phyloP scores from a whole-genome alignment of 345 rosid species.

The Lepidium didymum region DNA sequence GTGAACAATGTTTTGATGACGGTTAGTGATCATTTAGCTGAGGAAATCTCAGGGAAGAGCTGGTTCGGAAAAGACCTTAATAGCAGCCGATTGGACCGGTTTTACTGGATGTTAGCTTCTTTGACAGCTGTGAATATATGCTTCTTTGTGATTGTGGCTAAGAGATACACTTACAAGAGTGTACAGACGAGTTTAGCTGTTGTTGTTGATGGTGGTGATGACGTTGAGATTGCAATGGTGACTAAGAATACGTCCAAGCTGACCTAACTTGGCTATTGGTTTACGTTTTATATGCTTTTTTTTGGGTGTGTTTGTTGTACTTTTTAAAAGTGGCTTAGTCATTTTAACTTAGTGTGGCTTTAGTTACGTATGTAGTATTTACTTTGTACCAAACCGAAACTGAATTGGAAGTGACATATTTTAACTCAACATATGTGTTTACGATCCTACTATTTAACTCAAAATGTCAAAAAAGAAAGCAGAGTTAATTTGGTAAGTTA shows the following conservation, averaged over 20 bases:
- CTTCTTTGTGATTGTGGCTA: constrained; percentile 50
- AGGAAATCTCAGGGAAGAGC: constrained; percentile 35
- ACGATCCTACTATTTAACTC: too few species aligned
- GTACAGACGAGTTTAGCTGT: constrained; percentile 59
- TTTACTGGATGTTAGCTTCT: constrained; percentile 66
- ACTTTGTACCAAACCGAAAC: background rate
- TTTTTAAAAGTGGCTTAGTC: background rate
- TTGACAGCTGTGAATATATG: constrained; percentile 41
- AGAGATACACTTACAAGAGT: constrained; percentile 62
- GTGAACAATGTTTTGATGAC: constrained; percentile 68
- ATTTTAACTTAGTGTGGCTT: background rate
- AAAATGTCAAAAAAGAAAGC: too few species aligned
- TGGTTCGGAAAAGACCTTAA: constrained; percentile 85
- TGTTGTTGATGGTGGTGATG: constrained; percentile 48
- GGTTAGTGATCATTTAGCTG: constrained; percentile 39
- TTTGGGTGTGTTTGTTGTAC: background rate
- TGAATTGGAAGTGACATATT: background rate
- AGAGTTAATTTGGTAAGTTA: too few species aligned
- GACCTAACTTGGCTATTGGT: background rate
- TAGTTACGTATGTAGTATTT: background rate
- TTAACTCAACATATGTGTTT: too few species aligned
- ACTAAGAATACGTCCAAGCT: constrained; percentile 10
- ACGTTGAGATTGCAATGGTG: constrained; percentile 13
- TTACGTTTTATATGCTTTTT: background rate
- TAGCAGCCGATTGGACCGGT: constrained; percentile 65